Base-by-base conservation (phyloP, 768 basidiomycete genomes). In the Mycena capillaripes region DNA sequence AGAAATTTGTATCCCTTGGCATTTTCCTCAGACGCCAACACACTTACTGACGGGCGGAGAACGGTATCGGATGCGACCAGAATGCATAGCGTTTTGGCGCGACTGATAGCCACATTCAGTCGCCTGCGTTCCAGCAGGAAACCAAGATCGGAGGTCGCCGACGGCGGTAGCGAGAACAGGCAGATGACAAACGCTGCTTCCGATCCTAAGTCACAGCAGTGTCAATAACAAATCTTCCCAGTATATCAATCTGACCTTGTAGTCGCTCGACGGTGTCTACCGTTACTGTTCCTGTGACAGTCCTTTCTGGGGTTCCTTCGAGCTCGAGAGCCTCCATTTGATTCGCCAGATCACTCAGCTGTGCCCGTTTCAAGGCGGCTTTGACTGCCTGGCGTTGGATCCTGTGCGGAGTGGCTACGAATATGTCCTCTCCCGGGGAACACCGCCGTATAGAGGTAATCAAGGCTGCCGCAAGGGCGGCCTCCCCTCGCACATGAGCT, bases 121-220 rank as follows among this genome's bases (percentile, higher is more conserved):
- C 88, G 77, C 55, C 88, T 80, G 19, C 88, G 82, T 65, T 88
- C 86, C 16, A 89, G 78, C 10, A 89, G 76, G 71, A 88, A 89
- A 1, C 77, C 78, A 6, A 87, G 79, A 69, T 86, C 85, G 3
- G 81, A 70, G 2, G 79, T 75, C 30, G 82, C 78, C 1, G 81
- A 76, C 36, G 80, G 82, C 27, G 87, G 86, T 21, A 87, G 73
- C 14, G 88, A 86, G 76, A 89, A 87, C 19, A 88, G 77, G 64
- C 87, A 89, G 38, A 89, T 87, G 10, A 89, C 88, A 60, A 89
- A 88, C 1, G 84, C 81, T 2, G 88, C 88, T 72, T 89, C 88
- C 3, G 88, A 87, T 61, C 88, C 88, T 88, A n/a, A 14, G 32
- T 17, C 50, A 55, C 60, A 25, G 19, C 16, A 58, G 36, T 27